These are phyloP conservation scores for Cyberlindnera americana DNA, from an alignment of 805 yeast species.

Conservation along the genomic window DNA sequence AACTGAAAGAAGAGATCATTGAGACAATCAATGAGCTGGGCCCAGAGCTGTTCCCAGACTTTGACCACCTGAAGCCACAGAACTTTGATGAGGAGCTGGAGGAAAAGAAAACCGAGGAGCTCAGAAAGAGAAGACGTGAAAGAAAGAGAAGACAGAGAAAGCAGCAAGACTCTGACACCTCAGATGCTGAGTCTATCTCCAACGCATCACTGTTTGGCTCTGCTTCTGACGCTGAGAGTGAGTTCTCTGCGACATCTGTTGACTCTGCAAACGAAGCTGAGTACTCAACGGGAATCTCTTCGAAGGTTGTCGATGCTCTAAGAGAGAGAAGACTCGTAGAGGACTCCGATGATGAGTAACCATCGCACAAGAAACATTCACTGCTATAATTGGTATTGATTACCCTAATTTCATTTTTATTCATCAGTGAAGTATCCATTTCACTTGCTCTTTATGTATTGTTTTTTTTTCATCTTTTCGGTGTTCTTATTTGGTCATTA, in stretches of 20 bases:
- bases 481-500: neutral
- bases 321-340: slow-evolving; percentile 27
- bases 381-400: too few relatives aligned
- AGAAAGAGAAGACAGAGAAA: slow-evolving; percentile 21
- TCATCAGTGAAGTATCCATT: too few relatives aligned
- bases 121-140: slow-evolving; percentile 35
- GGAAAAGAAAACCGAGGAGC: slow-evolving; percentile 34
- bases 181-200: slow-evolving; percentile 42
- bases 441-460: neutral
- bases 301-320: slow-evolving; percentile 27
- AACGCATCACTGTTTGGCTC: slow-evolving; percentile 41
- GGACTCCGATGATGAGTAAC: slow-evolving; percentile 4
- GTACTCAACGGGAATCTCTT: slow-evolving; percentile 23
- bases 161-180: slow-evolving; percentile 21
- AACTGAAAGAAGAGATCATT: slow-evolving; percentile 70
- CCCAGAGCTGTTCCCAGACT: slow-evolving; percentile 83
- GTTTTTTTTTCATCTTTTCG: neutral
- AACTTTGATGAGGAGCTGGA: slow-evolving; percentile 31
- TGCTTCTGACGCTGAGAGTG: slow-evolving; percentile 33
- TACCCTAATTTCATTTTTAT: too few relatives aligned
- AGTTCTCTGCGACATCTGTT: slow-evolving; percentile 29
- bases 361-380: too few relatives aligned
- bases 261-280: slow-evolving; percentile 14
- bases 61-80: slow-evolving; percentile 42
- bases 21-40: slow-evolving; percentile 78